These are phyloP conservation scores for Epichloe brachyelytri DNA, from an alignment of 2,329 filamentous ascomycete species.

Conservation along the genomic window DNA sequence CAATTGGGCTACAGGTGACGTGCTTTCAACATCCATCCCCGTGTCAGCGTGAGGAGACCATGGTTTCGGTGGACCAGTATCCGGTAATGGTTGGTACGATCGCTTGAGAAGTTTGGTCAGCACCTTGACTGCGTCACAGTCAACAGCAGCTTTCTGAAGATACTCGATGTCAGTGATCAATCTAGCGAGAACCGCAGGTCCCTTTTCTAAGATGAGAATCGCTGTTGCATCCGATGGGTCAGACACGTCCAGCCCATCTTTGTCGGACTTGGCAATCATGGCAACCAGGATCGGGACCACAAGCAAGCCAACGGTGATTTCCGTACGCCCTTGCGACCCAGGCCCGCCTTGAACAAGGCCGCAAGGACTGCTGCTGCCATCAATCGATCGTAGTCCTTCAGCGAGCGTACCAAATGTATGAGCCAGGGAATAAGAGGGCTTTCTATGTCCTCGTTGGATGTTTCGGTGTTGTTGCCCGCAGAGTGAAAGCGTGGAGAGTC, in stretches of 20 bases:
- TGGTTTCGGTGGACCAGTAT: slow-evolving; percentile 17
- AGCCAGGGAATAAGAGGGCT: slow-evolving; percentile 64
- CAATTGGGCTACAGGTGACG: slow-evolving; percentile 32
- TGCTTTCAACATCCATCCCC: slow-evolving; percentile 20
- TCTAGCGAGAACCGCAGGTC: slow-evolving; percentile 63
- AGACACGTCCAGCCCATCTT: slow-evolving; percentile 30
- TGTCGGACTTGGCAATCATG: slow-evolving; percentile 37
- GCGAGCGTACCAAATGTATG: slow-evolving; percentile 47
- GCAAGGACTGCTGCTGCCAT: slow-evolving; percentile 59
- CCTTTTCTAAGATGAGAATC: slow-evolving; percentile 47
- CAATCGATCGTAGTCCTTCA: slow-evolving; percentile 45
- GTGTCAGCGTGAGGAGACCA: slow-evolving; percentile 27
- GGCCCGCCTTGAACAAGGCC: slow-evolving; percentile 53
- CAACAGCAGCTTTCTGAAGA: slow-evolving; percentile 71
- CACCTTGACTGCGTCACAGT: slow-evolving; percentile 39
- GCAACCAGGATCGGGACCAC: slow-evolving; percentile 58
- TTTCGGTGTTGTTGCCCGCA: slow-evolving; percentile 16
- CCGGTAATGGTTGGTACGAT: slow-evolving; percentile 34
- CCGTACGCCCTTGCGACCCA: slow-evolving; percentile 48
- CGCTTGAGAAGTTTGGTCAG: slow-evolving; percentile 36
- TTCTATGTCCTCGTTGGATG: slow-evolving; percentile 46
- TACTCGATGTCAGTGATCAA: slow-evolving; percentile 66
- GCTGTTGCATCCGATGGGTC: slow-evolving; percentile 23
- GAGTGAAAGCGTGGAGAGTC: slow-evolving; percentile 20
- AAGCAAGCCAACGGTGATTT: slow-evolving; percentile 51